A percentile compares a stretch with the other conserved stretches of the same genome.
These are phyloP conservation scores for Boechera stricta DNA, from an alignment of 345 rosid species.

Conservation along the genomic window DNA sequence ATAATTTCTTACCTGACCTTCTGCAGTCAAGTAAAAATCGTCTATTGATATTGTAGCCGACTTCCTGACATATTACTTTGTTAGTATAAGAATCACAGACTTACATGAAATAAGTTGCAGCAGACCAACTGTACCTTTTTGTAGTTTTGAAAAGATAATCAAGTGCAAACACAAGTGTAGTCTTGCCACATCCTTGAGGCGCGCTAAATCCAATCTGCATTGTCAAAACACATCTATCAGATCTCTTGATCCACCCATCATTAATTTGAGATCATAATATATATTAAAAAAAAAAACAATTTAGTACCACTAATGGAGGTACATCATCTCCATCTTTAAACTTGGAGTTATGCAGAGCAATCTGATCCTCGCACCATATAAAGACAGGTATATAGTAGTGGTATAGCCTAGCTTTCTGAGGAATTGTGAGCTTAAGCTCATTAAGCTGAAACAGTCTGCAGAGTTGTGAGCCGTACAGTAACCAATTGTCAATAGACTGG, in stretches of 20 bases:
- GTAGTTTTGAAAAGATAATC: slow-evolving; percentile 76
- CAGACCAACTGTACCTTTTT: slow-evolving; percentile 59
- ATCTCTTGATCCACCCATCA: slow-evolving; percentile 12
- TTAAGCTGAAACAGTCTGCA: slow-evolving; percentile 74
- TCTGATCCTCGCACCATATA: slow-evolving; percentile 91
- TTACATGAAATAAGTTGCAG: background rate
- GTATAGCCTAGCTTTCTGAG: slow-evolving; percentile 80
- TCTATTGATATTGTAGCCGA: slow-evolving; percentile 88
- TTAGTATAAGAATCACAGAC: slow-evolving; percentile 13
- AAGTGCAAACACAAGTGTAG: slow-evolving; percentile 96
- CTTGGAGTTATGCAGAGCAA: slow-evolving; percentile 65
- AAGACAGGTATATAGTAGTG: slow-evolving; percentile 96
- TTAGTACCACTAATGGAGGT: slow-evolving; percentile 88
- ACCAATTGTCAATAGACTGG: slow-evolving; percentile 81
- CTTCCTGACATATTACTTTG: slow-evolving; percentile 57
- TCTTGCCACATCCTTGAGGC: slow-evolving; percentile 99
- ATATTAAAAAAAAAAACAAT: background rate
- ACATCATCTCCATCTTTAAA: slow-evolving; percentile 73
- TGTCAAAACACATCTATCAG: slow-evolving; percentile 17
- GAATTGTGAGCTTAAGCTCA: slow-evolving; percentile 65
- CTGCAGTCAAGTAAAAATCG: slow-evolving; percentile 90
- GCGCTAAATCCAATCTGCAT: slow-evolving; percentile 95
- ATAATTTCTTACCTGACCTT: slow-evolving; percentile 68
- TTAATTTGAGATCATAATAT: background rate
- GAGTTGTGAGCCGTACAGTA: slow-evolving; percentile 64